A percentile compares a stretch with the other conserved stretches of the same genome.
Evolutionary conservation across 1,284 basidiomycete species (phyloP).

Genomic region (Vanrija humicola): DNA sequence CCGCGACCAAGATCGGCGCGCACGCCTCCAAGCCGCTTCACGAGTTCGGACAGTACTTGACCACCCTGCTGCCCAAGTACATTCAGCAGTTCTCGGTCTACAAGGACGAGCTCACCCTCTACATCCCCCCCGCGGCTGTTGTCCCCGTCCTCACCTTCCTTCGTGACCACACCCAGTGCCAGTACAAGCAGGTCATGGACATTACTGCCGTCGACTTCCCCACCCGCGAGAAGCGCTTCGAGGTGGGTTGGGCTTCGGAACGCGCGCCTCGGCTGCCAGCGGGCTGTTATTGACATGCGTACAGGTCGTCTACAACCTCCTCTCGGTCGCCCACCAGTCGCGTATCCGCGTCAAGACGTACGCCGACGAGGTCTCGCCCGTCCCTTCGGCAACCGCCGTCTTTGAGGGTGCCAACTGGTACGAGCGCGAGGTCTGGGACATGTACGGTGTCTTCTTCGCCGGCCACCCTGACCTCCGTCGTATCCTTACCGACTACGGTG

Average conservation of each 20-base stretch:
- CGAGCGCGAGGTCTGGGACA: conserved; percentile 96
- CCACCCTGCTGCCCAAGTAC: conserved; percentile 86
- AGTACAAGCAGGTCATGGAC: conserved; percentile 90
- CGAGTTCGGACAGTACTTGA: conserved; percentile 84
- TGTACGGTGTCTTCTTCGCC: conserved; percentile 95
- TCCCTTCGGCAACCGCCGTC: conserved; percentile 75
- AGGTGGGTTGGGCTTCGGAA: conserved; percentile 50
- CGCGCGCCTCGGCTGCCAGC: not conserved
- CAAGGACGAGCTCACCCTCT: conserved; percentile 90
- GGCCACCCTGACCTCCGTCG: conserved; percentile 95
- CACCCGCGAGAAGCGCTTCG: conserved; percentile 88
- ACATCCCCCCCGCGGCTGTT: conserved; percentile 72
- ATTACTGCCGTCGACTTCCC: conserved; percentile 96
- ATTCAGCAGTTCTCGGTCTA: conserved; percentile 97
- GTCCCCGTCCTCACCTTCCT: conserved; percentile 87
- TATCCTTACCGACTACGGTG: conserved; percentile 96
- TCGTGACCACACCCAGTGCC: conserved; percentile 92
- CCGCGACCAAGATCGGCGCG: conserved; percentile 64
- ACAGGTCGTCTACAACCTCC: conserved; percentile 87
- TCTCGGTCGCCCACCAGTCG: conserved; percentile 68
- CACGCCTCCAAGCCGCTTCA: conserved; percentile 68
- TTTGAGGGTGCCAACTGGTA: conserved; percentile 95
- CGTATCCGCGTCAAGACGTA: conserved; percentile 98
- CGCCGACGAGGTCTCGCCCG: conserved; percentile 89
- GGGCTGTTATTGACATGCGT: not conserved